Percentiles rank a stretch among this genome's conserved stretches.
phyloP scores from a whole-genome alignment of 192 early-diverging fungal species.

The Backusella tuberculispora region DNA sequence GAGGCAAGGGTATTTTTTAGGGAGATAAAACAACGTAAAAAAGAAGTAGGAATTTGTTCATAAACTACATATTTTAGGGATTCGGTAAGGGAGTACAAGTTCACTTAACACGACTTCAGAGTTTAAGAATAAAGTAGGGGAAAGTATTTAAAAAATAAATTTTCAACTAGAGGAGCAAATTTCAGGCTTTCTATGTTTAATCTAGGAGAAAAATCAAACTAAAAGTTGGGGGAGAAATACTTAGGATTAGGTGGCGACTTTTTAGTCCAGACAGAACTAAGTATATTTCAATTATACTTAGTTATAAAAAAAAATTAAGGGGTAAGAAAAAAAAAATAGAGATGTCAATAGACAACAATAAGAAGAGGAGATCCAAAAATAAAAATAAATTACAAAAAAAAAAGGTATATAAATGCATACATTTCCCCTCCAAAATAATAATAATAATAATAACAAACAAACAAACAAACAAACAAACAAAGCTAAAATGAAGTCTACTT shows the following conservation, averaged over 20 bases:
- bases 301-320: not conserved
- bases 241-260: not conserved
- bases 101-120: constrained; percentile 2
- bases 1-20: not conserved
- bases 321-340: not conserved
- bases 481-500: constrained; percentile 21
- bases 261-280: constrained; percentile 1
- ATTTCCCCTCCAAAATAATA: not conserved
- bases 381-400: not conserved
- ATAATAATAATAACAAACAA: constrained; percentile 18
- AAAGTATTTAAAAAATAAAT: constrained; percentile 4
- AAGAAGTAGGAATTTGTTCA: constrained; percentile 8
- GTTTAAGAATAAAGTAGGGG: constrained; percentile 1
- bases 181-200: not conserved
- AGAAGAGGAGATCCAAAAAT: not conserved
- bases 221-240: not conserved
- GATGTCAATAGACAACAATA: constrained; percentile 12
- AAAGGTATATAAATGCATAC: constrained; percentile 4
- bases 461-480: not conserved
- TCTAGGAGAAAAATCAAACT: not conserved
- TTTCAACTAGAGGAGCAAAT: constrained; percentile 1
- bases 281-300: not conserved
- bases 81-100: not conserved
- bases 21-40: not conserved
- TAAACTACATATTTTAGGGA: constrained; percentile 14